These are phyloP conservation scores for Papiliotrema laurentii DNA, from an alignment of 1,284 basidiomycete species.

Conservation along the genomic window DNA sequence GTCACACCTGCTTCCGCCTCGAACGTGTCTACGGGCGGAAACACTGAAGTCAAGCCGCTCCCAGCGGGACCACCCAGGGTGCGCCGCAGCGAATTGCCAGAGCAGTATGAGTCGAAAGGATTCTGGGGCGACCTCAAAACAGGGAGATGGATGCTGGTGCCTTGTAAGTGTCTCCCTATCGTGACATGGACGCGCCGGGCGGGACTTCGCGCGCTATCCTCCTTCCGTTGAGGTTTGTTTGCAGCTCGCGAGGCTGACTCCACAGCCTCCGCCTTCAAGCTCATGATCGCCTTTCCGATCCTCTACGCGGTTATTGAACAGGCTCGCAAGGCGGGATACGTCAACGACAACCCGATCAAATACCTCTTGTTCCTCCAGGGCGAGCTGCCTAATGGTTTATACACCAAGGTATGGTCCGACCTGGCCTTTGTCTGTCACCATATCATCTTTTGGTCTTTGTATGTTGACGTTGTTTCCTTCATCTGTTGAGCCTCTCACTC, in stretches of 20 bases:
- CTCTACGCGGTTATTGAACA: conserved; percentile 48
- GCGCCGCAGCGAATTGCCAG: conserved; percentile 22
- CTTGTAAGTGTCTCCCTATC: conserved; percentile 53
- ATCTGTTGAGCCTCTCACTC: neutral
- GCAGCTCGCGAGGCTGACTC: neutral
- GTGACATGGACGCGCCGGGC: neutral
- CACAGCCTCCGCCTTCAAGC: conserved; percentile 63
- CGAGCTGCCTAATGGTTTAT: conserved; percentile 56
- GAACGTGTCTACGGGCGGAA: too few relatives aligned
- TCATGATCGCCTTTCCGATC: conserved; percentile 67
- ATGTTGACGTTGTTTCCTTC: conserved; percentile 9
- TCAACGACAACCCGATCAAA: conserved; percentile 67
- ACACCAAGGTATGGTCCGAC: conserved; percentile 74
- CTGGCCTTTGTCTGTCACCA: conserved; percentile 79
- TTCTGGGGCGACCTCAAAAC: conserved; percentile 54
- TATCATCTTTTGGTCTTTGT: conserved; percentile 85
- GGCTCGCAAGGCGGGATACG: neutral
- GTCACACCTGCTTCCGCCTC: neutral
- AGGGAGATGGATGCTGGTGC: conserved; percentile 68
- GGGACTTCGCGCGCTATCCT: neutral
- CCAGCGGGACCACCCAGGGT: conserved; percentile 14
- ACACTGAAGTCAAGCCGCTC: conserved; percentile 36
- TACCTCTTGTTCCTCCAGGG: conserved; percentile 74
- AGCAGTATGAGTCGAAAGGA: conserved; percentile 41
- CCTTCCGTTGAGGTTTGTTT: too few relatives aligned